phyloP scores from a whole-genome alignment of 371 early-diverging fungal genomes.

The Mucor lusitanicus region DNA sequence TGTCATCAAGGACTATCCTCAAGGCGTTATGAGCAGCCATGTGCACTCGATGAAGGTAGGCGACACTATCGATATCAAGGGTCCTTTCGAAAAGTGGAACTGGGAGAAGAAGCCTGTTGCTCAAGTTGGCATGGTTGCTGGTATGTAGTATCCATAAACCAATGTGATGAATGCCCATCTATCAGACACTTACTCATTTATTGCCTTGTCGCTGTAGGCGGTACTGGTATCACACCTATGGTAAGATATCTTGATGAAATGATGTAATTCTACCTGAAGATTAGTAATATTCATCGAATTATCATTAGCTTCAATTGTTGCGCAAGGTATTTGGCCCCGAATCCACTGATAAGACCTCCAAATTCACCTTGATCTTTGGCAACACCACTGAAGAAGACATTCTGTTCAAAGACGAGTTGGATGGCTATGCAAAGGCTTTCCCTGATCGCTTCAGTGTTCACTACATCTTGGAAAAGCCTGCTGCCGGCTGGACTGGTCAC shows the following conservation, averaged over 20 bases:
- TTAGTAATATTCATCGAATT: not conserved
- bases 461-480: conserved; percentile 79
- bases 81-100: conserved; percentile 85
- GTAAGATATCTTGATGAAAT: conserved; percentile 20
- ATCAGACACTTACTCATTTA: not conserved
- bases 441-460: conserved; percentile 80
- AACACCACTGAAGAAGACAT: conserved; percentile 88
- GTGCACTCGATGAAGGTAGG: conserved; percentile 81
- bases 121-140: conserved; percentile 80
- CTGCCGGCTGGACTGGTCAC: conserved; percentile 62
- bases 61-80: conserved; percentile 86
- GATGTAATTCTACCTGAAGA: conserved; percentile 3
- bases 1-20: conserved; percentile 79
- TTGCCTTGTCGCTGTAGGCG: conserved; percentile 46
- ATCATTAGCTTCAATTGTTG: conserved; percentile 54
- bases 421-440: conserved; percentile 61
- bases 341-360: conserved; percentile 67
- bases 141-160: conserved; percentile 5
- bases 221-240: conserved; percentile 96
- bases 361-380: conserved; percentile 84
- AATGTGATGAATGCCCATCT: not conserved
- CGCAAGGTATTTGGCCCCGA: conserved; percentile 69
- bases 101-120: conserved; percentile 76
- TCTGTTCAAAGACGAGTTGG: conserved; percentile 81
- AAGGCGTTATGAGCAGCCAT: conserved; percentile 80